A percentile compares a stretch with the other conserved stretches of the same genome.
These are phyloP conservation scores for Suillus alpinus DNA, from an alignment of 768 basidiomycete genomes.

Conservation along the genomic window DNA sequence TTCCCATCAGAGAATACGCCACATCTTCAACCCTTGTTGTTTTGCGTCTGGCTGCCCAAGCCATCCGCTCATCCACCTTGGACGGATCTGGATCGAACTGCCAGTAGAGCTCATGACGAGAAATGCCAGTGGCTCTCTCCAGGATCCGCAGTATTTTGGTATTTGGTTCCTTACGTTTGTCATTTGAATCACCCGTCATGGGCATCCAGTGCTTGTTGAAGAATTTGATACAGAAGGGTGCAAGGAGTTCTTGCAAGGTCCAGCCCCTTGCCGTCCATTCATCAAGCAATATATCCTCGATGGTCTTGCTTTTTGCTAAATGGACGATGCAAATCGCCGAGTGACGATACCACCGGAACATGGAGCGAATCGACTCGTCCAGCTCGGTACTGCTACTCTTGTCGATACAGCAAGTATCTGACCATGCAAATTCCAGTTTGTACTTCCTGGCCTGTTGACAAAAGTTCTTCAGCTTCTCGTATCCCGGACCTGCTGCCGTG, in stretches of 20 bases:
- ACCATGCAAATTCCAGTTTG: neutral
- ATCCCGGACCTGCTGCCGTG: neutral
- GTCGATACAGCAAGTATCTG: slow-evolving; percentile 1
- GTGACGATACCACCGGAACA: neutral
- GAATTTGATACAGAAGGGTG: neutral
- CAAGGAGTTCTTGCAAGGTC: slow-evolving; percentile 1
- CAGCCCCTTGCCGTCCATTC: neutral
- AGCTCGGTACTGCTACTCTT: slow-evolving; percentile 1
- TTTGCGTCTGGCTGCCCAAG: slow-evolving; percentile 15
- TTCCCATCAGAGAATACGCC: slow-evolving; percentile 16
- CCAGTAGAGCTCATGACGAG: neutral
- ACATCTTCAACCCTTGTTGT: slow-evolving; percentile 16
- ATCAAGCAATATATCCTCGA: neutral
- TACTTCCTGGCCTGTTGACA: neutral
- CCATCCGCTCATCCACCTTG: slow-evolving; percentile 6
- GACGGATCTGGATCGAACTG: neutral
- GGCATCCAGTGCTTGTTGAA: neutral
- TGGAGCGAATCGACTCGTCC: slow-evolving; percentile 2
- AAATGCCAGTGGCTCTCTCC: neutral
- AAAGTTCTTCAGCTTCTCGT: neutral
- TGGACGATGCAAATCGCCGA: neutral
- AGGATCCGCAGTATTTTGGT: neutral
- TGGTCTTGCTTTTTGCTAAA: neutral
- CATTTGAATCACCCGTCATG: neutral
- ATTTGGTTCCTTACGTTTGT: neutral